Conservation (phyloP, 2,329 filamentous ascomycete species). For the Orbilia blumenaviensis region DNA sequence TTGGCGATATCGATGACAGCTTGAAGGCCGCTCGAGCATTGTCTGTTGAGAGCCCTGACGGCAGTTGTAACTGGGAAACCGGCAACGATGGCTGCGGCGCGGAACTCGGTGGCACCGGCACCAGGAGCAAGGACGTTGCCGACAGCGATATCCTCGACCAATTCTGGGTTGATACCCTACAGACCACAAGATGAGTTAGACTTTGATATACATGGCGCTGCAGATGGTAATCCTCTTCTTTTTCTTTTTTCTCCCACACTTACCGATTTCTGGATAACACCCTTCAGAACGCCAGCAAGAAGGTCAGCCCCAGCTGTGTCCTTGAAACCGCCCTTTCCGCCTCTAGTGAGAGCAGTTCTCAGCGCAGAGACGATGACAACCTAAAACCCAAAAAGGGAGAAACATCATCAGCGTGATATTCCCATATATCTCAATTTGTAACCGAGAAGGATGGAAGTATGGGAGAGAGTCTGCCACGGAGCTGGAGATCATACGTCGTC, state of each 20-base stretch:
- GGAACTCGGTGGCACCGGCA: constrained; percentile 95
- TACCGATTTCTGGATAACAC: constrained; percentile 81
- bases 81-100: constrained; percentile 86
- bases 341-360: constrained; percentile 90
- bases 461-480: too few relatives aligned
- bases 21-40: constrained; percentile 92
- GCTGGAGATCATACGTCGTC: constrained; percentile 68
- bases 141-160: constrained; percentile 92
- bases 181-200: too few relatives aligned
- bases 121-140: constrained; percentile 91
- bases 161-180: constrained; percentile 75
- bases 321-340: constrained; percentile 93
- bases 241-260: too few relatives aligned
- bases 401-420: too few relatives aligned
- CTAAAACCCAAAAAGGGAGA: constrained; percentile 61
- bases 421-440: too few relatives aligned
- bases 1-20: constrained; percentile 94
- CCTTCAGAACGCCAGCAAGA: constrained; percentile 82
- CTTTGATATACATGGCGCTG: not conserved
- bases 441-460: too few relatives aligned
- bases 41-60: constrained; percentile 89
- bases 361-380: constrained; percentile 93
- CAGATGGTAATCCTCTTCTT: too few relatives aligned
- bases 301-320: constrained; percentile 89
- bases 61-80: constrained; percentile 86